Evolutionary conservation across 768 basidiomycete genomes (phyloP).

Genomic region (Podaxis sp.): DNA sequence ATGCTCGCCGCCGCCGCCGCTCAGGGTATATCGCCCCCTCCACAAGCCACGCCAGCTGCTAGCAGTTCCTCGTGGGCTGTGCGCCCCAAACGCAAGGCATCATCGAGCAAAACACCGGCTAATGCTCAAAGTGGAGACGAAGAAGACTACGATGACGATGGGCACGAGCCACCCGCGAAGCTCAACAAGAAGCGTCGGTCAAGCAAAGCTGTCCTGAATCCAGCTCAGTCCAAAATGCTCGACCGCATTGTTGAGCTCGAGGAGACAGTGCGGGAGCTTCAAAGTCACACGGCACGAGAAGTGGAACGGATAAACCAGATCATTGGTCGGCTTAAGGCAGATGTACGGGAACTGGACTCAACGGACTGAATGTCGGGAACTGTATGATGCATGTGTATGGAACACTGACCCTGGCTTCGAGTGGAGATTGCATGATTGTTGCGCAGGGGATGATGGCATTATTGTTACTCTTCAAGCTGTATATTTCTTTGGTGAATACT

Average conservation of each 20-base stretch:
- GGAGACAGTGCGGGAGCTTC: slow-evolving; percentile 32
- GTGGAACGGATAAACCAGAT: slow-evolving; percentile 33
- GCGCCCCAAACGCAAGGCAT: slow-evolving; percentile 28
- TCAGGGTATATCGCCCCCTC: slow-evolving; percentile 18
- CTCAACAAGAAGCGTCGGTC: slow-evolving; percentile 31
- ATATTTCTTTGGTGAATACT: slow-evolving; percentile 9
- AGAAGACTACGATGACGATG: slow-evolving; percentile 36
- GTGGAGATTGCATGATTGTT: neutral
- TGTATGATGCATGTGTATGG: neutral
- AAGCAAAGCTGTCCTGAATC: slow-evolving; percentile 28
- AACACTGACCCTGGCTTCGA: neutral
- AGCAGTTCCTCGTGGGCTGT: slow-evolving; percentile 7
- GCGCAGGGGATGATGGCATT: slow-evolving; percentile 2
- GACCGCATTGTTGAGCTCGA: slow-evolving; percentile 36
- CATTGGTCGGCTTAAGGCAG: slow-evolving; percentile 27
- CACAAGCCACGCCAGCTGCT: slow-evolving; percentile 6
- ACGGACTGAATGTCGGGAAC: neutral
- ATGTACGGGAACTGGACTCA: slow-evolving; percentile 31
- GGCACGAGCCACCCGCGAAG: slow-evolving; percentile 26
- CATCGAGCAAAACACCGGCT: slow-evolving; percentile 19
- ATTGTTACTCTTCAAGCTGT: slow-evolving; percentile 3
- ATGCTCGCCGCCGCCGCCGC: slow-evolving; percentile 19
- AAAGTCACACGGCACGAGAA: slow-evolving; percentile 31
- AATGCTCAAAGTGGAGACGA: slow-evolving; percentile 26
- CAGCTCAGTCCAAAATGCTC: slow-evolving; percentile 28